Evolutionary conservation across 257 asterid genomes (phyloP), one percentile per base, ranked within the genome.

Genomic region (Ehretia macrophylla): DNA sequence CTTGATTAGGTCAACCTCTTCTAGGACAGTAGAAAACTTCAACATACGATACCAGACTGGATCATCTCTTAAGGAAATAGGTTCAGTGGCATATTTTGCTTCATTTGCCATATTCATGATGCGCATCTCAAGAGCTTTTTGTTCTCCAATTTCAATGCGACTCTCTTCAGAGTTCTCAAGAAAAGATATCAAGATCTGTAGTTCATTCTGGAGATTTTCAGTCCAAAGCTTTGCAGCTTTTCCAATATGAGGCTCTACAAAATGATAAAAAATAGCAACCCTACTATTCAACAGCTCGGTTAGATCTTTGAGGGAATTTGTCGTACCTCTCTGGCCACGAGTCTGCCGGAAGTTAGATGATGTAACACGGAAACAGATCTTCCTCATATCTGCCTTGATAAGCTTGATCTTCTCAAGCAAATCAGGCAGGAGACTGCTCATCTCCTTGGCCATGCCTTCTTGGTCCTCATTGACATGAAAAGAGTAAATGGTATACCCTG

Each of bases 341-440:
- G 32, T 60, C 64, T 13, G 59, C 5, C 68, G 72, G 54, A 71
- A 66, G 12, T 14, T 21, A 2, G 45, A 65, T 22, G 17, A 8
- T 11, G 56, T 54, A 27, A 5, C 18, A 32, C 3, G 14, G n/a
- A 5, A 38, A 60, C 13, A 23, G n/a, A 20, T 11, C 22, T 58
- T 51, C 10, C 42, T 16, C 10, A 38, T n/a, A 21, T 58, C 48
- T 12, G 18, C 27, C 22, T 22, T 17, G 27, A 17, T 17, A 13
- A 37, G 13, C 8, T 51, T 32, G 13, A 52, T 44, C 11, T 12
- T 19, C 4, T 5, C 18, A 13, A 32, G 16, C 23, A 65, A 37
- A 47, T 21, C 8, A 2, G 51, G 27, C 38, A 47, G 56, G 19
- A 60, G 51, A 13, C 3, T 14, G 32, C 44, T 4, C 46, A 50